A percentile compares a stretch with the other conserved stretches of the same genome.
phyloP scores from a whole-genome alignment of 1,284 basidiomycete genomes.

The Melampsora abietis-canadensis region DNA sequence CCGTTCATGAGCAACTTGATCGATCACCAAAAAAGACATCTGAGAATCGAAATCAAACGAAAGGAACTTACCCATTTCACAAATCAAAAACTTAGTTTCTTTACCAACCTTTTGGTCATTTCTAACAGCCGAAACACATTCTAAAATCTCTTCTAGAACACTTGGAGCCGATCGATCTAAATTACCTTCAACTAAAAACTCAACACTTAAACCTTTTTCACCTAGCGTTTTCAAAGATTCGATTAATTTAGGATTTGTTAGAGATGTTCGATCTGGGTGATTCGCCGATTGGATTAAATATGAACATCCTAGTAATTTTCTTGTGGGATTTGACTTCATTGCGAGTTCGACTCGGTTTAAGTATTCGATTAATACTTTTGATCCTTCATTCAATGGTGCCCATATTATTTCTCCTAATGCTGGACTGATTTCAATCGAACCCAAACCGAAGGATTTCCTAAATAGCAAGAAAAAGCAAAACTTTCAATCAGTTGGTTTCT shows the following conservation, averaged over 20 bases:
- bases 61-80: slow-evolving; percentile 34
- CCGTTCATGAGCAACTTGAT: neutral
- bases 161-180: slow-evolving; percentile 10
- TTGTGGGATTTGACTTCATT: neutral
- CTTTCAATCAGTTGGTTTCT: neutral
- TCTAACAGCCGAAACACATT: slow-evolving; percentile 36
- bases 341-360: slow-evolving; percentile 5
- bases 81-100: slow-evolving; percentile 37
- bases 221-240: slow-evolving; percentile 27
- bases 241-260: slow-evolving; percentile 19
- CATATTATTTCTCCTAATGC: slow-evolving; percentile 25
- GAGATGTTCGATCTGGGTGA: neutral
- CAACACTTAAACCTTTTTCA: slow-evolving; percentile 24
- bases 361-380: slow-evolving; percentile 16
- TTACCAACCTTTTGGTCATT: slow-evolving; percentile 7
- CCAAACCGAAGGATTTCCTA: slow-evolving; percentile 4
- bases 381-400: slow-evolving; percentile 33
- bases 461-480: neutral
- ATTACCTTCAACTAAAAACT: slow-evolving; percentile 38
- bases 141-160: slow-evolving; percentile 38
- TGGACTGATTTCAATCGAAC: slow-evolving; percentile 13
- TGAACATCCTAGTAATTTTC: slow-evolving; percentile 24
- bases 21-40: no score
- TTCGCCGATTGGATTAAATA: slow-evolving; percentile 22
- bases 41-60: neutral